Evolutionary conservation across 2,329 filamentous ascomycete genomes (phyloP).

Genomic region (Penicillium sp.): DNA sequence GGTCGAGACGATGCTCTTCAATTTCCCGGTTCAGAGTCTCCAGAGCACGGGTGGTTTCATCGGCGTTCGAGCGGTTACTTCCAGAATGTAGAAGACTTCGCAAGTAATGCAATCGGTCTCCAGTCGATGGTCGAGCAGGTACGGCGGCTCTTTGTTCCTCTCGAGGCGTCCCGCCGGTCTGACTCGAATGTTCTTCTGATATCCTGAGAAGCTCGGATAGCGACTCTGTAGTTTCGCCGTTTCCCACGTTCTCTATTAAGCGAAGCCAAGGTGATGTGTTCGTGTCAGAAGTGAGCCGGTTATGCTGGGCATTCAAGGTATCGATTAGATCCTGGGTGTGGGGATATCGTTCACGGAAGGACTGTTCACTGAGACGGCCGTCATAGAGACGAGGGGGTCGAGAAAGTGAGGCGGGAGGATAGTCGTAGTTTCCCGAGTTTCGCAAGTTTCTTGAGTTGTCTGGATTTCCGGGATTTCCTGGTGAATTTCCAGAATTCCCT

Average conservation of each 20-base stretch:
- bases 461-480: conserved; percentile 1
- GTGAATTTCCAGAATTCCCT: background rate
- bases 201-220: conserved; percentile 10
- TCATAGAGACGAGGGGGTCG: conserved; percentile 30
- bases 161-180: conserved; percentile 5
- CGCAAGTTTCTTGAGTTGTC: background rate
- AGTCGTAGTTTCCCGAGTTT: conserved; percentile 50
- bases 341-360: conserved; percentile 26
- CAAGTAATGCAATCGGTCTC: conserved; percentile 28
- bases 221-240: background rate
- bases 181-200: background rate
- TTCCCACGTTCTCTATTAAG: conserved; percentile 5
- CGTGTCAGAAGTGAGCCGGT: background rate
- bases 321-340: conserved; percentile 12
- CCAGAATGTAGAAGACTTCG: conserved; percentile 45
- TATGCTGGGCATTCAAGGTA: conserved; percentile 3
- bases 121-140: conserved; percentile 8
- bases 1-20: conserved; percentile 36
- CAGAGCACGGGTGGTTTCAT: conserved; percentile 39
- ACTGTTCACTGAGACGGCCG: background rate
- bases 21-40: conserved; percentile 47
- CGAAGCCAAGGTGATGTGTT: background rate
- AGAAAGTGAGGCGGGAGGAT: conserved; percentile 43
- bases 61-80: conserved; percentile 35
- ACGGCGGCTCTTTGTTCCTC: conserved; percentile 6